phyloP scores from a whole-genome alignment of 495 filamentous ascomycete genomes.

The Aspergillus heteromorphus region DNA sequence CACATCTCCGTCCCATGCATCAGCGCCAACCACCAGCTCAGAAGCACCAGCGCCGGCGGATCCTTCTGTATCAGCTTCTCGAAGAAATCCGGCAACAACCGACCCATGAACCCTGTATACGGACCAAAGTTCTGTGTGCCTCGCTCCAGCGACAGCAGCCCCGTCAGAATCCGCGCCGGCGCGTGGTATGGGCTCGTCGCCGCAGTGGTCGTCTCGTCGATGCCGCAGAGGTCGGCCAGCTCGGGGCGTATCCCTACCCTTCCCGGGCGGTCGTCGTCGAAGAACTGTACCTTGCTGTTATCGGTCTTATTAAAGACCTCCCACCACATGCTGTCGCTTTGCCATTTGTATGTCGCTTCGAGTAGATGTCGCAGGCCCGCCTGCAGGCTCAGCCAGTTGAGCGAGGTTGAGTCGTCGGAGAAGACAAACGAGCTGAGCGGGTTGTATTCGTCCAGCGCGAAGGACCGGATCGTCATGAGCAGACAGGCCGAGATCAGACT shows the following conservation, averaged over 20 bases:
- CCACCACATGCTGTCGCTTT: conserved; percentile 37
- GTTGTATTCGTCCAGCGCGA: conserved; percentile 30
- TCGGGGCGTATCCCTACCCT: conserved; percentile 29
- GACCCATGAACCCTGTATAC: conserved; percentile 33
- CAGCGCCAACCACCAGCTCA: conserved; percentile 42
- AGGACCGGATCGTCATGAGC: conserved; percentile 34
- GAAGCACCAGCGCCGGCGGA: conserved; percentile 36
- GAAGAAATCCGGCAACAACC: conserved; percentile 29
- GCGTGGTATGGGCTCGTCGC: conserved; percentile 37
- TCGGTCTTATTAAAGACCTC: conserved; percentile 29
- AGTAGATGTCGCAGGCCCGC: conserved; percentile 38
- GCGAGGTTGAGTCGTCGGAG: conserved; percentile 20
- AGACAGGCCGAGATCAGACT: conserved; percentile 40
- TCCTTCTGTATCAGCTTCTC: conserved; percentile 32
- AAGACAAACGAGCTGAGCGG: conserved; percentile 42
- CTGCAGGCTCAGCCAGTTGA: conserved; percentile 42
- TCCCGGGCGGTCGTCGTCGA: conserved; percentile 27
- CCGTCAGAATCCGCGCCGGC: conserved; percentile 33
- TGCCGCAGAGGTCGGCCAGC: conserved; percentile 35
- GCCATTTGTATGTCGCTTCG: conserved; percentile 21
- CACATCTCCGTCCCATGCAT: conserved; percentile 28
- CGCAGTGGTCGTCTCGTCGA: conserved; percentile 30
- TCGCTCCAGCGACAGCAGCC: conserved; percentile 22
- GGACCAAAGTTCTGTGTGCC: conserved; percentile 10
- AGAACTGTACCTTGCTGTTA: conserved; percentile 16